Evolutionary conservation across 768 basidiomycete species (phyloP), one percentile per base, ranked within the genome.

Genomic region (Tubosaeta sp.): DNA sequence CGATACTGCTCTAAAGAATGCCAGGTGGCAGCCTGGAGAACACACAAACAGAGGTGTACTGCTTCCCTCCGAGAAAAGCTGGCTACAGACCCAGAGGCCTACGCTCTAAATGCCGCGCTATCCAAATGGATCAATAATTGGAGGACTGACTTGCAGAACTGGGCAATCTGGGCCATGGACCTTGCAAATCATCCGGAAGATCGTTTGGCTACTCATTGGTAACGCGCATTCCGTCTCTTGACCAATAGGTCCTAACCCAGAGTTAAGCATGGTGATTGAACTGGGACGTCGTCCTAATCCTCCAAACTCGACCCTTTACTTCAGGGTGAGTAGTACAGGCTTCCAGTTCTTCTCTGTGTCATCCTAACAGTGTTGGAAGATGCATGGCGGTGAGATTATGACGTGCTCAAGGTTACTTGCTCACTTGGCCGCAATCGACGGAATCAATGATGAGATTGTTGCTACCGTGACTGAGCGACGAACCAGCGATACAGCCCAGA

Each of bases 1-100:
- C 63, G 61, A 13, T 69, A 69, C 42, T 69, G 68, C 47, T 67
- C 66, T 13, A 58, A 58, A 27, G 56, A 57, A 47, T 68, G 66
- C 46, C 64, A 69, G 43, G 58, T 59, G 5, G 64, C 58, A 0
- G 67, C 66, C 4, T 68, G 66, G 68, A 58, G 22, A 42, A 62
- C 64, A 10, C 68, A 68, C 51, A 68, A 66, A 42, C 50, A 34
- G 45, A 56, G 55, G 19, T 59, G 62, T 43, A 47, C 38, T 22
- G 43, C 50, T 9, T 29, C 45, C n/a, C 32, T 61, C 33, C 52
- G 56, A 41, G 55, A 57, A 2, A 52, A 26, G 17, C 26, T 62
- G 7, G 61, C 55, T 25, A 46, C 43, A 16, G 50, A 64, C 38
- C 51, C 56, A 19, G 54, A 48, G 11, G 55, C 51, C 10, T 44